Percentiles rank a stretch among this genome's conserved stretches.
Conservation (phyloP, 176 grass and related monocot genomes). For the Stipa capillata region DNA sequence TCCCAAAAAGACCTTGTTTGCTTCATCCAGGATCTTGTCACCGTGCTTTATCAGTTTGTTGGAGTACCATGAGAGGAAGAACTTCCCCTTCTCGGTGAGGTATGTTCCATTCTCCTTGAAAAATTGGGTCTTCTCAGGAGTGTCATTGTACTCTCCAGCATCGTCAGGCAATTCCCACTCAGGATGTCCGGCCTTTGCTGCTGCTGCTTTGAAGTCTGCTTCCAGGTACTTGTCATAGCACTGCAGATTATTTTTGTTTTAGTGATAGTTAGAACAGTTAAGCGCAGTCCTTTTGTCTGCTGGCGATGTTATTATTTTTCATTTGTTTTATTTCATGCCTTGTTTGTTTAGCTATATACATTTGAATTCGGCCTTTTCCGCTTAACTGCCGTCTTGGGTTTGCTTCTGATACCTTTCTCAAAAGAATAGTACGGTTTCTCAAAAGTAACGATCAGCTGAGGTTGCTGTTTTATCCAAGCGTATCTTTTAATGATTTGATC, state of each 20-base stretch:
- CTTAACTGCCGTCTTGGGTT: not conserved
- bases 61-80: slow-evolving; percentile 93
- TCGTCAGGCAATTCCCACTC: slow-evolving; percentile 84
- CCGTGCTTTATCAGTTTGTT: slow-evolving; percentile 81
- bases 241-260: slow-evolving; percentile 34
- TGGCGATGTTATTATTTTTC: not conserved
- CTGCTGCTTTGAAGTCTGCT: slow-evolving; percentile 56
- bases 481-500: not conserved
- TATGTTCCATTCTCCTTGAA: slow-evolving; percentile 61
- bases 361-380: not conserved
- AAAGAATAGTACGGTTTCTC: not conserved
- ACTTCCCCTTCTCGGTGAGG: slow-evolving; percentile 49
- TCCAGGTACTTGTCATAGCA: slow-evolving; percentile 80
- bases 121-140: slow-evolving; percentile 57
- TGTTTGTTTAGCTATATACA: slow-evolving; percentile 6
- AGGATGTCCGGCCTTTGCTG: slow-evolving; percentile 51
- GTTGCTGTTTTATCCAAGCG: not conserved
- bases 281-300: not conserved
- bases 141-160: slow-evolving; percentile 74
- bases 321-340: not conserved
- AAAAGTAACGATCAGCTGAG: not conserved
- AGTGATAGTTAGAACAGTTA: slow-evolving; percentile 8
- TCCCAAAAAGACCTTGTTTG: slow-evolving; percentile 66
- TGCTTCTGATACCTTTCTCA: slow-evolving; percentile 4
- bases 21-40: slow-evolving; percentile 70